Percentiles rank a stretch among this genome's conserved stretches.
Conservation (phyloP, 1,284 basidiomycete species). For the Fomes fomentarius region DNA sequence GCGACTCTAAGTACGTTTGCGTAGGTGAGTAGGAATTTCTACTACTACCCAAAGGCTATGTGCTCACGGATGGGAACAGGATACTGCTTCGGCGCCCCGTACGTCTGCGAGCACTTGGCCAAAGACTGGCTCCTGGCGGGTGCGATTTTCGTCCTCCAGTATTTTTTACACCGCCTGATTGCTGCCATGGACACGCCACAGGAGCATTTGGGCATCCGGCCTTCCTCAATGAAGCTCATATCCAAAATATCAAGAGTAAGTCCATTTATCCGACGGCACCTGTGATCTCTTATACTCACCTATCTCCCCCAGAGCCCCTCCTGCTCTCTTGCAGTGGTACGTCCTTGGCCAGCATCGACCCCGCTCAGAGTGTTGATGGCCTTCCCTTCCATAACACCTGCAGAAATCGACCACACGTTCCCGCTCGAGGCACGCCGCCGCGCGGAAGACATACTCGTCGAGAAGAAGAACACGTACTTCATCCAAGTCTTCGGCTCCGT, state of each 20-base stretch:
- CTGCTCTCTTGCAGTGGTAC: constrained; percentile 19
- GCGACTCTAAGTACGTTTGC: constrained; percentile 30
- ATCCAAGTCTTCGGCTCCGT: constrained; percentile 56
- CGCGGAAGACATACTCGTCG: constrained; percentile 50
- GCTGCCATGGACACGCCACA: constrained; percentile 19
- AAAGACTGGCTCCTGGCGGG: constrained; percentile 49
- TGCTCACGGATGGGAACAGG: constrained; percentile 34
- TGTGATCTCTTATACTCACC: too few relatives aligned
- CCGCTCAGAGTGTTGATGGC: too few relatives aligned
- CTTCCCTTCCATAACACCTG: neutral
- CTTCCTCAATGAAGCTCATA: constrained; percentile 49
- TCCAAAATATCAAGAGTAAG: constrained; percentile 52
- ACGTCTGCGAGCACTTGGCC: constrained; percentile 47
- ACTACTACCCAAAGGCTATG: neutral
- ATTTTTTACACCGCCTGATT: neutral
- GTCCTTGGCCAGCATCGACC: too few relatives aligned
- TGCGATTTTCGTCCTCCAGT: constrained; percentile 24
- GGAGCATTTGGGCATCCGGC: constrained; percentile 63
- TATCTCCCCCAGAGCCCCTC: constrained; percentile 14
- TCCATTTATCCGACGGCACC: constrained; percentile 30
- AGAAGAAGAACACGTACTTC: constrained; percentile 46
- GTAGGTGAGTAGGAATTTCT: constrained; percentile 3
- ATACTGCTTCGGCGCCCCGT: constrained; percentile 65
- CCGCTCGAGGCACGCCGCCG: constrained; percentile 42
- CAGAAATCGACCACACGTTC: constrained; percentile 51